These are phyloP conservation scores for Saksenaea oblongispora DNA, from an alignment of 371 early-diverging fungal genomes.

Conservation along the genomic window DNA sequence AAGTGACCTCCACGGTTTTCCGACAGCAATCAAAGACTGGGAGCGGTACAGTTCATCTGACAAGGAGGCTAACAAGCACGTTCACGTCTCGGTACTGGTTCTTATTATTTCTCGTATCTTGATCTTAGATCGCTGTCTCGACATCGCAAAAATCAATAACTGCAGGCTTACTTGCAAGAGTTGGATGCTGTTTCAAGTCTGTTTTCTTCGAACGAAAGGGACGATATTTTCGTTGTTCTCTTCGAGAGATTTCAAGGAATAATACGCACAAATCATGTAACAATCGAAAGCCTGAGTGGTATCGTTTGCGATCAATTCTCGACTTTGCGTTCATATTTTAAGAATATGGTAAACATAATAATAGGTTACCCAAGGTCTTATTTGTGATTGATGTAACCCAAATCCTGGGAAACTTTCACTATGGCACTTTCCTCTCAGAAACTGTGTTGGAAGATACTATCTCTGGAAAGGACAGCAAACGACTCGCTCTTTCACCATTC, in stretches of 20 bases:
- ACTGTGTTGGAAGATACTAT: not conserved
- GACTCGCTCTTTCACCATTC: not conserved
- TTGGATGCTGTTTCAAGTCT: not conserved
- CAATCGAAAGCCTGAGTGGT: not conserved
- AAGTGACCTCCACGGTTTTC: not conserved
- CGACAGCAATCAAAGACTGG: not conserved
- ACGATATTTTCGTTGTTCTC: not conserved
- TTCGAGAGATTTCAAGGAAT: not conserved
- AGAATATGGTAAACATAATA: not conserved
- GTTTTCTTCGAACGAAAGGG: not conserved
- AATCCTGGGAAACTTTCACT: not conserved
- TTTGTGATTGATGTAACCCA: not conserved
- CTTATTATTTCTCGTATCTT: not conserved
- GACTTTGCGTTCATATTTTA: not conserved
- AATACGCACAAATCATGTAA: not conserved
- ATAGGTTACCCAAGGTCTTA: not conserved
- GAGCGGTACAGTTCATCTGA: not conserved
- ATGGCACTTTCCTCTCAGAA: not conserved
- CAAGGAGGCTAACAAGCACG: not conserved
- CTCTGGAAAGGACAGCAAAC: not conserved
- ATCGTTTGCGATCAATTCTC: not conserved
- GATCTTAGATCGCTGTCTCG: not conserved
- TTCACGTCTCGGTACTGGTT: not conserved
- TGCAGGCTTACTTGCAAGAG: not conserved
- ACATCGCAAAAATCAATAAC: not conserved